Conservation (phyloP, 352 stramenopile species). For the Phytophthora sp. region DNA sequence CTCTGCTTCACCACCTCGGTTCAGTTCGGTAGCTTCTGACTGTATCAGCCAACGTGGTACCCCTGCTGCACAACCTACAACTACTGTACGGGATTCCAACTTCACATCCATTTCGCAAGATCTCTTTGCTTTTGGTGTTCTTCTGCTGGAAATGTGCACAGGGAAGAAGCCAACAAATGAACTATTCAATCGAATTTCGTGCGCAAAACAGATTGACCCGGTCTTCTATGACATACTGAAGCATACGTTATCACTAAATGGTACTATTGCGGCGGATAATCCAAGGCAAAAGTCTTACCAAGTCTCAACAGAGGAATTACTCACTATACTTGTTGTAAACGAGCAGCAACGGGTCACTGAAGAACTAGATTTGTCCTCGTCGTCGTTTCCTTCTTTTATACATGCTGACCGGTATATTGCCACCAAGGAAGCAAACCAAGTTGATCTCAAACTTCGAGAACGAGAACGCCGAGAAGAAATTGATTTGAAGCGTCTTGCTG, state of each 20-base stretch:
- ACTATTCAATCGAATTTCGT: constrained; percentile 55
- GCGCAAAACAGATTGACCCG: constrained; percentile 51
- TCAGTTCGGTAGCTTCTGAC: neutral
- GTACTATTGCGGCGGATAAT: neutral
- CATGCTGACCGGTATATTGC: constrained; percentile 55
- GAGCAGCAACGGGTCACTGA: constrained; percentile 22
- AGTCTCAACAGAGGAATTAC: constrained; percentile 17
- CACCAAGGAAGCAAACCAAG: constrained; percentile 23
- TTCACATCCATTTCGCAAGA: constrained; percentile 37
- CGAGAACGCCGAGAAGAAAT: constrained; percentile 38
- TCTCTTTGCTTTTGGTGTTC: constrained; percentile 71
- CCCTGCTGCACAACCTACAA: constrained; percentile 1
- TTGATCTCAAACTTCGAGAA: constrained; percentile 30
- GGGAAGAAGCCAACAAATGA: constrained; percentile 60
- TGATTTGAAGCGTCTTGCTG: constrained; percentile 58
- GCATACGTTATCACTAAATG: constrained; percentile 23
- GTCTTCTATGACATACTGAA: constrained; percentile 48
- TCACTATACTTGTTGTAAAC: constrained; percentile 34
- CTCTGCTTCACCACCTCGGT: constrained; percentile 4
- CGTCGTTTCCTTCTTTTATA: constrained; percentile 56
- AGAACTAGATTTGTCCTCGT: constrained; percentile 3
- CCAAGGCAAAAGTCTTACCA: neutral
- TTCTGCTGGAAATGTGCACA: constrained; percentile 75
- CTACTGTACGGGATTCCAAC: neutral
- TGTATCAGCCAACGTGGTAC: constrained; percentile 19